Percentiles rank a stretch among this genome's conserved stretches.
Evolutionary conservation across 176 grass and related monocot genomes (phyloP).

Genomic region (Echinochloa phyllopogon): DNA sequence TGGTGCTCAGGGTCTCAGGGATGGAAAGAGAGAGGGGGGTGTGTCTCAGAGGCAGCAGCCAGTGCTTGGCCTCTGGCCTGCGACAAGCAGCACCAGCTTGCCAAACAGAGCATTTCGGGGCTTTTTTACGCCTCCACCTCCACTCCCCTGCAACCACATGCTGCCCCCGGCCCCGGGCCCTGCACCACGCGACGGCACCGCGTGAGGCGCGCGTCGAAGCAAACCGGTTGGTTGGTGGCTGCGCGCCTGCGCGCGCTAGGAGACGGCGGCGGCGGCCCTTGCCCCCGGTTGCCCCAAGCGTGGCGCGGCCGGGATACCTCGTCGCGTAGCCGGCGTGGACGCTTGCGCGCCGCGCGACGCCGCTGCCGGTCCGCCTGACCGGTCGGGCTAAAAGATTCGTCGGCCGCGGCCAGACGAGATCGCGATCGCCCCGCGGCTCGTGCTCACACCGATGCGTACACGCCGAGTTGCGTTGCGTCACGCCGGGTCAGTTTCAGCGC

Average conservation of each 20-base stretch:
- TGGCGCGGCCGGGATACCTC: background rate
- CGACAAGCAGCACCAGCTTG: background rate
- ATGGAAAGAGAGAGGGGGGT: background rate
- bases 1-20: background rate
- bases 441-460: background rate
- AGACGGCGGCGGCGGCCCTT: background rate
- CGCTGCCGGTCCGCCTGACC: too few species aligned
- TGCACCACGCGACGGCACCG: background rate
- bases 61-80: constrained; percentile 2
- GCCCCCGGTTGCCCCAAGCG: too few species aligned
- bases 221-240: background rate
- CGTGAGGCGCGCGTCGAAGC: constrained; percentile 24
- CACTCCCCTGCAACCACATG: constrained; percentile 17
- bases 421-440: background rate
- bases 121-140: background rate
- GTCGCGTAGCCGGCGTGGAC: constrained; percentile 37
- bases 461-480: background rate
- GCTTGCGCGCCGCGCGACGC: background rate
- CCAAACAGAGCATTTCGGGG: constrained; percentile 19
- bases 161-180: background rate
- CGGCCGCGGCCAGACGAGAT: background rate
- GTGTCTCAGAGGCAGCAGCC: background rate
- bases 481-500: background rate
- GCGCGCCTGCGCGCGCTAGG: background rate
- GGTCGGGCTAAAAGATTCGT: constrained; percentile 1